A percentile compares a stretch with the other conserved stretches of the same genome.
Conservation (phyloP, 257 asterid species). For the Thymus quinquecostatus region DNA sequence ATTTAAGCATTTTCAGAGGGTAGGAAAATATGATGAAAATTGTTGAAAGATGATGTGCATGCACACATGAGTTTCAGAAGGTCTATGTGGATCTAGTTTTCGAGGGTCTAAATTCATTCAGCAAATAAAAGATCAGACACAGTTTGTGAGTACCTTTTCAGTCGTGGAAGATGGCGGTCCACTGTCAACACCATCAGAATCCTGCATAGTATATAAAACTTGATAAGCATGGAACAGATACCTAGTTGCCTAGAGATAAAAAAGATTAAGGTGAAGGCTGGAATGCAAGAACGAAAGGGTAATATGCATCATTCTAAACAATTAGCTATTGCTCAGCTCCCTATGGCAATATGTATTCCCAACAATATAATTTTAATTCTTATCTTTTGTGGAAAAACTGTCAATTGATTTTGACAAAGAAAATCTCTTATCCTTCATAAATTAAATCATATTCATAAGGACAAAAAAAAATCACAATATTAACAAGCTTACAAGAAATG, state of each 20-base stretch:
- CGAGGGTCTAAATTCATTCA: not conserved
- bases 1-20: slow-evolving; percentile 3
- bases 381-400: not conserved
- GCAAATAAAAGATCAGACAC: not conserved
- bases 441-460: not conserved
- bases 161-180: slow-evolving; percentile 45
- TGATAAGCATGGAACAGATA: slow-evolving; percentile 12
- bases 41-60: not conserved
- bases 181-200: slow-evolving; percentile 44
- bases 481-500: not conserved
- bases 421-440: not conserved
- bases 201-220: slow-evolving; percentile 39
- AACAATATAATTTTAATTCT: not conserved
- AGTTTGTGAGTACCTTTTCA: slow-evolving; percentile 49
- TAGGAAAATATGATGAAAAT: not conserved
- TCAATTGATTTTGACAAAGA: not conserved
- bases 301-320: not conserved
- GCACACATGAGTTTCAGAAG: not conserved
- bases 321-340: not conserved
- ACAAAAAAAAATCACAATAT: not conserved
- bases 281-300: not conserved
- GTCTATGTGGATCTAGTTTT: not conserved
- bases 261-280: not conserved
- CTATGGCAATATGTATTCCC: not conserved
- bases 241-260: slow-evolving; percentile 16